Conservation (phyloP, 2,329 filamentous ascomycete genomes). For the Gliomastix tumulicola region DNA sequence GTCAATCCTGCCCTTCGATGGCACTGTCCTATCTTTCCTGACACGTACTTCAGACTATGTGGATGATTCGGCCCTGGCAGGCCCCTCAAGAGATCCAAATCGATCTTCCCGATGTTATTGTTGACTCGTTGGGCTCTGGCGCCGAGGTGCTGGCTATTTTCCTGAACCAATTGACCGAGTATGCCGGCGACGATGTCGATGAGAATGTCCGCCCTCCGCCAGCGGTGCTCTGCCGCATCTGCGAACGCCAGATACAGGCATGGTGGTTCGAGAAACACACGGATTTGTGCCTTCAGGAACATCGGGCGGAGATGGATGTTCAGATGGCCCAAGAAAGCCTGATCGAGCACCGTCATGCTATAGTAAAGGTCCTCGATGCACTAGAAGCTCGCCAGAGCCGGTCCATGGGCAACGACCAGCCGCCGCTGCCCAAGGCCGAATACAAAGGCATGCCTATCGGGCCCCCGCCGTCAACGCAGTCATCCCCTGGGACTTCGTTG, state of each 20-base stretch:
- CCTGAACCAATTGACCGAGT: slow-evolving; percentile 81
- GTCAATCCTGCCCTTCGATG: slow-evolving; percentile 18
- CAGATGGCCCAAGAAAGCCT: slow-evolving; percentile 91
- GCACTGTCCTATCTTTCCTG: too few relatives aligned
- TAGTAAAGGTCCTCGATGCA: slow-evolving; percentile 91
- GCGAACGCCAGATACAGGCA: slow-evolving; percentile 90
- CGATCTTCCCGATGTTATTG: slow-evolving; percentile 80
- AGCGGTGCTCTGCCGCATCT: slow-evolving; percentile 90
- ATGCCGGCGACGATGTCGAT: slow-evolving; percentile 66
- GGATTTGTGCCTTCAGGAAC: slow-evolving; percentile 90
- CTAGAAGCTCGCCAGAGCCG: slow-evolving; percentile 73
- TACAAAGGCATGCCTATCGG: slow-evolving; percentile 88
- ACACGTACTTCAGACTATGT: slow-evolving; percentile 77
- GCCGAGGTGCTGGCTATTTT: slow-evolving; percentile 93
- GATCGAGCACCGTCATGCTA: slow-evolving; percentile 85
- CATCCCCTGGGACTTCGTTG: slow-evolving; percentile 65
- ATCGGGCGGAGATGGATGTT: slow-evolving; percentile 95
- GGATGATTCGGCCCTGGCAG: slow-evolving; percentile 95
- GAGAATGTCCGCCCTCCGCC: slow-evolving; percentile 60
- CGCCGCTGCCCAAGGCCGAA: slow-evolving; percentile 54
- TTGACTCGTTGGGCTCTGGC: slow-evolving; percentile 88
- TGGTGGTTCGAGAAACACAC: slow-evolving; percentile 99
- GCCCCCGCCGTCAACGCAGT: slow-evolving; percentile 62
- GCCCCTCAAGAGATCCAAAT: slow-evolving; percentile 90
- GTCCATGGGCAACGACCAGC: slow-evolving; percentile 46